Evolutionary conservation across 495 filamentous ascomycete genomes (phyloP).

Genomic region (Neurospora sp.): DNA sequence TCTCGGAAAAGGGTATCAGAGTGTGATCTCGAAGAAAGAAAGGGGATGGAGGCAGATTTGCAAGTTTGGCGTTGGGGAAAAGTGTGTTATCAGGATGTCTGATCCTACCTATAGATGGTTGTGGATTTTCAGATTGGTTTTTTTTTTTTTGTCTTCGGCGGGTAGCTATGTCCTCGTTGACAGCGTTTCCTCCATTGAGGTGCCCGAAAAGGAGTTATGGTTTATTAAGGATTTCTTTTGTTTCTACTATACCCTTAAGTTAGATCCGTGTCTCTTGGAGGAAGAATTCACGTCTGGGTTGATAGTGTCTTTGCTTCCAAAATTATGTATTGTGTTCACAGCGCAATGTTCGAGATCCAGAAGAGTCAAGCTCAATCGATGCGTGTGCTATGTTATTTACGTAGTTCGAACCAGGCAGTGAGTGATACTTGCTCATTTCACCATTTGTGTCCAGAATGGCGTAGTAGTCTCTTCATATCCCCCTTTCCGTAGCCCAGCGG

Average conservation of each 20-base stretch:
- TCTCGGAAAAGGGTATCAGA: neutral
- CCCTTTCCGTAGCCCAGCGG: neutral
- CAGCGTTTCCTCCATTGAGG: neutral
- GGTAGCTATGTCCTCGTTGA: neutral
- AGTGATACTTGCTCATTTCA: neutral
- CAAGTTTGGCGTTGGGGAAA: neutral
- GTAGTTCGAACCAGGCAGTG: neutral
- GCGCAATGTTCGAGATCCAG: neutral
- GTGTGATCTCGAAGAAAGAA: neutral
- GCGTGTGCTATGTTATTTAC: neutral
- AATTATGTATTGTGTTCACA: neutral
- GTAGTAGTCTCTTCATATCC: neutral
- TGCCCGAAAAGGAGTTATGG: neutral
- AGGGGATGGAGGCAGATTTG: neutral
- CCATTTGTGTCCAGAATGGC: neutral
- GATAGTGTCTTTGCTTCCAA: neutral
- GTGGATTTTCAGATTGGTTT: neutral
- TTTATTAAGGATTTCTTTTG: neutral
- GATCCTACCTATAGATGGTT: neutral
- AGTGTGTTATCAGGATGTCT: neutral
- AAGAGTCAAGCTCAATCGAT: no score
- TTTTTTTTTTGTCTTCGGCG: neutral
- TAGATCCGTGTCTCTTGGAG: neutral
- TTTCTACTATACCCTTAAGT: neutral
- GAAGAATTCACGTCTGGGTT: neutral